phyloP scores from a whole-genome alignment of 495 filamentous ascomycete species.

The Penicillium psychrofluorescens region DNA sequence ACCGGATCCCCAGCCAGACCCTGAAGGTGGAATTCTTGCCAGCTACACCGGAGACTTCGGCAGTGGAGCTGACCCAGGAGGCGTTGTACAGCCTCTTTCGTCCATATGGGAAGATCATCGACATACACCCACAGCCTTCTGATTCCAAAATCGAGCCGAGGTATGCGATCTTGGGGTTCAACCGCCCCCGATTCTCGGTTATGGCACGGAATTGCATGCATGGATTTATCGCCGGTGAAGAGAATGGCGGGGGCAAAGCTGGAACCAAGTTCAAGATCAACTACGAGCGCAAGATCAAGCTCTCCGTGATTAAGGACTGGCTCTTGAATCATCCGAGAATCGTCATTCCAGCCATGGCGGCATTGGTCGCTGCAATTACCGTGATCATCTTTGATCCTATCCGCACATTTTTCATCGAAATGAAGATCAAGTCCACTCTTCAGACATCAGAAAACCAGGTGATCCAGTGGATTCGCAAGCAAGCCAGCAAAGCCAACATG shows the following conservation, averaged over 20 bases:
- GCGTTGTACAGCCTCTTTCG: slow-evolving; percentile 81
- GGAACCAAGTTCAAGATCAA: slow-evolving; percentile 70
- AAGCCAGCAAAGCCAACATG: slow-evolving; percentile 61
- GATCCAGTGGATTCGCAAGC: slow-evolving; percentile 73
- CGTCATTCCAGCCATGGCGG: slow-evolving; percentile 74
- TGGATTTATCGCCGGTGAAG: slow-evolving; percentile 61
- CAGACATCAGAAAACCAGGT: slow-evolving; percentile 62
- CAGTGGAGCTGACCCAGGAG: slow-evolving; percentile 78
- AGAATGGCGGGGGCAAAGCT: slow-evolving; percentile 61
- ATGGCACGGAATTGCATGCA: slow-evolving; percentile 93
- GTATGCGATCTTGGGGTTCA: slow-evolving; percentile 73
- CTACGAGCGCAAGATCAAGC: slow-evolving; percentile 70
- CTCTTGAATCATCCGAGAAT: slow-evolving; percentile 81
- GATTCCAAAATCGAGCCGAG: slow-evolving; percentile 78
- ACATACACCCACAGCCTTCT: slow-evolving; percentile 70
- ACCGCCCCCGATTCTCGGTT: slow-evolving; percentile 59
- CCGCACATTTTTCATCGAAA: slow-evolving; percentile 83
- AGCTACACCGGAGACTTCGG: slow-evolving; percentile 51
- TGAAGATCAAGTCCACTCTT: slow-evolving; percentile 72
- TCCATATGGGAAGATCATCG: slow-evolving; percentile 76
- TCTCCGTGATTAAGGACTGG: slow-evolving; percentile 81
- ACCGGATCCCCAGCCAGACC: slow-evolving; percentile 66
- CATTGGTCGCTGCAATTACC: slow-evolving; percentile 72
- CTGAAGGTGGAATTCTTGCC: slow-evolving; percentile 81
- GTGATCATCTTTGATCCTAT: slow-evolving; percentile 91